These are phyloP conservation scores for Babesia gibsoni DNA, from an alignment of 169 alveolate genomes.

Conservation along the genomic window DNA sequence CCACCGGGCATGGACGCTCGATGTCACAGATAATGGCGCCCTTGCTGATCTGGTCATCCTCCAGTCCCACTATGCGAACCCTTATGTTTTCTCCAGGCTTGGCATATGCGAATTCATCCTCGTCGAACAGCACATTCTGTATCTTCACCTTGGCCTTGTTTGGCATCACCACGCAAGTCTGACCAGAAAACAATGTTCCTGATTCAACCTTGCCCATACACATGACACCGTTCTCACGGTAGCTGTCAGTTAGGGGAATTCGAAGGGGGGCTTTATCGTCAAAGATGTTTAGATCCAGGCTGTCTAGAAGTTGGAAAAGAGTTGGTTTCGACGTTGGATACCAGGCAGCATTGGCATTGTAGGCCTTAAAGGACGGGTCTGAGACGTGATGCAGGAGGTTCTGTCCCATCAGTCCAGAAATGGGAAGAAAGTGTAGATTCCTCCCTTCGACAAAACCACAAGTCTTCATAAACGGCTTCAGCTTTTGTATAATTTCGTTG, in stretches of 20 bases:
- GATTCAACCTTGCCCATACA: conserved; percentile 91
- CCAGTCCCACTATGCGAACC: conserved; percentile 78
- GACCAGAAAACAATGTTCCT: conserved; percentile 77
- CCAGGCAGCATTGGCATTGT: conserved; percentile 73
- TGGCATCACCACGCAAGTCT: conserved; percentile 86
- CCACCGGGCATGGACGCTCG: conserved; percentile 88
- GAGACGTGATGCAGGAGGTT: conserved; percentile 86
- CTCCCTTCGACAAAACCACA: conserved; percentile 88
- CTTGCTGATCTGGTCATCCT: conserved; percentile 90
- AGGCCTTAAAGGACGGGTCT: conserved; percentile 49
- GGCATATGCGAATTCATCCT: conserved; percentile 85
- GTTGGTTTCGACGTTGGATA: conserved; percentile 79
- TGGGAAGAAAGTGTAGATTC: conserved; percentile 92
- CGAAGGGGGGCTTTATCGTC: conserved; percentile 82
- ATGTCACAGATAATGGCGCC: conserved; percentile 94
- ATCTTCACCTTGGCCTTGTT: conserved; percentile 82
- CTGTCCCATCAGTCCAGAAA: conserved; percentile 96
- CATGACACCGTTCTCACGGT: conserved; percentile 87
- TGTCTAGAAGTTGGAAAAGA: conserved; percentile 80
- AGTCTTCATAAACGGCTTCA: conserved; percentile 86
- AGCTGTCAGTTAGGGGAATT: conserved; percentile 88
- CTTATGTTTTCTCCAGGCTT: conserved; percentile 90
- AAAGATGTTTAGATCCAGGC: conserved; percentile 70
- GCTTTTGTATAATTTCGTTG: conserved; percentile 78
- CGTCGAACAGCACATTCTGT: conserved; percentile 80